A percentile compares a stretch with the other conserved stretches of the same genome.
phyloP scores from a whole-genome alignment of 306 rosid genomes.

The Vigna nakashimae region DNA sequence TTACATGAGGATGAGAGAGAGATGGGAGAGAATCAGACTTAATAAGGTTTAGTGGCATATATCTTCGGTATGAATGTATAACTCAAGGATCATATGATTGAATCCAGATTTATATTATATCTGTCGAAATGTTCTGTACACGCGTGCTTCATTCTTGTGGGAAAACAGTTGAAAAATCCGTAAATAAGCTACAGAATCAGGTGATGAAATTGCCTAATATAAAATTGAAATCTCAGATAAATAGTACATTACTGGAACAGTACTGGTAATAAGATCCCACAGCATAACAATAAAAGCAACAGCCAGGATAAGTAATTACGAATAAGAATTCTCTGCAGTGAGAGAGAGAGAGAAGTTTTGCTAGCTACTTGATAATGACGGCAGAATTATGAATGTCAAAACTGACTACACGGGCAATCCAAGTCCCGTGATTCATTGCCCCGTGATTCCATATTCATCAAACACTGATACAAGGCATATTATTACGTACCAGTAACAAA shows the following conservation, averaged over 20 bases:
- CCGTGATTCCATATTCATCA: constrained; percentile 2
- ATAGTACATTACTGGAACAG: background rate
- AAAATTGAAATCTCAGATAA: constrained; percentile 1
- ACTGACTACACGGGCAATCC: background rate
- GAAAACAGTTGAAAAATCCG: background rate
- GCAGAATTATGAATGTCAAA: background rate
- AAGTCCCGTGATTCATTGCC: background rate
- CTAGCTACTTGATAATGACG: background rate
- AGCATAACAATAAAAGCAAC: constrained; percentile 4
- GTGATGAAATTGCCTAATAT: background rate
- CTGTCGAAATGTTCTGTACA: background rate
- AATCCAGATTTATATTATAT: constrained; percentile 1
- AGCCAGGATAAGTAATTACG: background rate
- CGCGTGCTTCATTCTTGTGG: constrained; percentile 6
- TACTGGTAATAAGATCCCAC: background rate
- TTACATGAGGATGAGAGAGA: background rate
- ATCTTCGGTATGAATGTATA: background rate
- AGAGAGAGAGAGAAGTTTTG: background rate
- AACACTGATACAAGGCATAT: background rate
- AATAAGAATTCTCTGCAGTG: background rate
- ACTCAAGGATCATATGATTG: background rate
- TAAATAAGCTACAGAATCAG: background rate
- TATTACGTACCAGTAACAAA: background rate
- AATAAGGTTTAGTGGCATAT: background rate
- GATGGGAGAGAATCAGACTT: constrained; percentile 11